phyloP scores from a whole-genome alignment of 2,329 filamentous ascomycete genomes.

The Penicillium griseofulvum region DNA sequence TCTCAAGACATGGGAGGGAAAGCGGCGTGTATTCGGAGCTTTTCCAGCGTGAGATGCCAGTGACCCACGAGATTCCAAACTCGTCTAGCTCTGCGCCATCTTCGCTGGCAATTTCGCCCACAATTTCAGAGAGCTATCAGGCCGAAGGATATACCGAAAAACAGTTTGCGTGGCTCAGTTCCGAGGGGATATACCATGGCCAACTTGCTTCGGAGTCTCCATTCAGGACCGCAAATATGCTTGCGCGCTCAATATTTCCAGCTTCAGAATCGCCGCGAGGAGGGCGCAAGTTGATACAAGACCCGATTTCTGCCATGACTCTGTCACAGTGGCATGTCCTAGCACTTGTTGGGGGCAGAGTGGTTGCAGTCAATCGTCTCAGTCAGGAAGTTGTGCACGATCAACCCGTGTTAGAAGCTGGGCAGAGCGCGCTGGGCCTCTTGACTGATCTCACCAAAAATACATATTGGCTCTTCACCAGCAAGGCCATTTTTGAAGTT shows the following conservation, averaged over 20 bases:
- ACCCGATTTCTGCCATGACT: conserved; percentile 74
- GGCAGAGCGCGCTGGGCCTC: conserved; percentile 77
- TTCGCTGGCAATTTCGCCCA: conserved; percentile 72
- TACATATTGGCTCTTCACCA: conserved; percentile 95
- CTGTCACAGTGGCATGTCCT: conserved; percentile 94
- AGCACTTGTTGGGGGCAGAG: conserved; percentile 73
- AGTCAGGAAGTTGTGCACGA: conserved; percentile 85
- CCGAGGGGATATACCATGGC: conserved; percentile 86
- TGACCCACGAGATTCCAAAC: conserved; percentile 68
- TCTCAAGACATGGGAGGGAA: conserved; percentile 63
- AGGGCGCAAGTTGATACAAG: conserved; percentile 63
- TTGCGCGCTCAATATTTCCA: conserved; percentile 71
- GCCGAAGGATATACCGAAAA: conserved; percentile 52
- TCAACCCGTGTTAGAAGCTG: conserved; percentile 76
- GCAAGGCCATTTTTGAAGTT: conserved; percentile 88
- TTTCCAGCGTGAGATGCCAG: conserved; percentile 82
- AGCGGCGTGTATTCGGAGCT: conserved; percentile 82
- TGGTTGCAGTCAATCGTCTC: conserved; percentile 82
- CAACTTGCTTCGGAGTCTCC: conserved; percentile 67
- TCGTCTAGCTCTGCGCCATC: conserved; percentile 61
- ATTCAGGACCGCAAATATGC: conserved; percentile 74
- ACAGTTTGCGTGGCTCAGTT: conserved; percentile 82
- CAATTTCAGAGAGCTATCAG: conserved; percentile 62
- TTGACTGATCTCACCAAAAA: conserved; percentile 90
- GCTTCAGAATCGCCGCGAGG: conserved; percentile 64